Evolutionary conservation across 345 rosid genomes (phyloP).

Genomic region (Brassica nigra): DNA sequence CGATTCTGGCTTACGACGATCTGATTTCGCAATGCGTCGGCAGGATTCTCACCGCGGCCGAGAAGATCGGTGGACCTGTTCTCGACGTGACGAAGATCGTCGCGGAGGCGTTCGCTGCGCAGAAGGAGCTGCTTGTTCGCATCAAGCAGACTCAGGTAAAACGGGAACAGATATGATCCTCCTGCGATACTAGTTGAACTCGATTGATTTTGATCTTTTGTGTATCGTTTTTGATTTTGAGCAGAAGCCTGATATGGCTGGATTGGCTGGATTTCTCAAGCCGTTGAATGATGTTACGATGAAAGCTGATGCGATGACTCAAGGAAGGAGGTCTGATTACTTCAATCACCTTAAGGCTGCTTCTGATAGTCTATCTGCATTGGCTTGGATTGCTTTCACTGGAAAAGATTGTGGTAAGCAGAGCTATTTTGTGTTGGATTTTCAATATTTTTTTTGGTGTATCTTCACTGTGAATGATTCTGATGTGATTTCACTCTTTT

Average conservation of each 20-base stretch:
- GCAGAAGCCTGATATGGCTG: constrained; percentile 78
- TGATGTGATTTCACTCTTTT: neutral
- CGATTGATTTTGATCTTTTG: constrained; percentile 9
- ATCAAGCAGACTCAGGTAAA: constrained; percentile 72
- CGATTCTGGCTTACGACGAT: constrained; percentile 79
- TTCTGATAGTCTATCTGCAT: constrained; percentile 78
- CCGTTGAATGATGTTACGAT: constrained; percentile 78
- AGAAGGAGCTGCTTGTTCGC: constrained; percentile 68
- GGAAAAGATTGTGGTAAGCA: constrained; percentile 90
- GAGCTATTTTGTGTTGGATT: neutral
- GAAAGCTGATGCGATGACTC: constrained; percentile 79
- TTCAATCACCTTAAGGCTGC: constrained; percentile 89
- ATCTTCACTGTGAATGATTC: neutral
- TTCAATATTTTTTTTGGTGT: neutral
- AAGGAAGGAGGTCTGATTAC: constrained; percentile 80
- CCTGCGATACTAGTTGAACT: neutral
- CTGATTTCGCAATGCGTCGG: constrained; percentile 55
- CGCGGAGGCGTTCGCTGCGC: constrained; percentile 60
- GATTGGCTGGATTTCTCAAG: constrained; percentile 75
- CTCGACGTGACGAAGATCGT: constrained; percentile 68
- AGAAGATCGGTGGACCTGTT: constrained; percentile 91
- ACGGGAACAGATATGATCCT: neutral
- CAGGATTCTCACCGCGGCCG: constrained; percentile 66
- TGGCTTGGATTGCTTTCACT: constrained; percentile 91
- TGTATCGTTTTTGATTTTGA: neutral